phyloP scores from a whole-genome alignment of 176 grass and related monocot genomes.

The Cymbopogon citratus region DNA sequence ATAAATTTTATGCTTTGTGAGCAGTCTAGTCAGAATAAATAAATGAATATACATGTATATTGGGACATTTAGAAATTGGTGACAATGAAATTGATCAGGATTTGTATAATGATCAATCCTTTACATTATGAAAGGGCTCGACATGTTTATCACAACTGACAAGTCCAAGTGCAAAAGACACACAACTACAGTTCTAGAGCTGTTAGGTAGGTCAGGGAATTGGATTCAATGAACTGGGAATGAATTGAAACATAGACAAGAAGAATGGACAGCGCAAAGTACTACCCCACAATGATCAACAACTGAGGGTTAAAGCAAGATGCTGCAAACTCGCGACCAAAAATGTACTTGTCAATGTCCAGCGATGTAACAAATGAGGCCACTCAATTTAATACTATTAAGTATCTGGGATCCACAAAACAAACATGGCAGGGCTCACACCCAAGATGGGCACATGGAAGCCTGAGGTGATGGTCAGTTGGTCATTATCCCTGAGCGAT shows the following conservation, averaged over 20 bases:
- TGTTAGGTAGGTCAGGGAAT: constrained; percentile 22
- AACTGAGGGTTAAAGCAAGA: constrained; percentile 27
- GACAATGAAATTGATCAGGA: neutral
- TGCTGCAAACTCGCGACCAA: constrained; percentile 26
- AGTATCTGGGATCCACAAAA: constrained; percentile 20
- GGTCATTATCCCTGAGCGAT: neutral
- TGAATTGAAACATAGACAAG: neutral
- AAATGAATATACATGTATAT: too few relatives aligned
- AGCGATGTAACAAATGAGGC: constrained; percentile 1
- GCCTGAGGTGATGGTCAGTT: neutral
- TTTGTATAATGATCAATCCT: constrained; percentile 12
- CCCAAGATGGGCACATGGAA: constrained; percentile 15
- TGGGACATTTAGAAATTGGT: neutral
- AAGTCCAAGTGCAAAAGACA: constrained; percentile 35
- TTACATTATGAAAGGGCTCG: constrained; percentile 1
- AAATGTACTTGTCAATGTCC: constrained; percentile 30
- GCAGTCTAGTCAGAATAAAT: too few relatives aligned
- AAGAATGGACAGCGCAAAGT: constrained; percentile 29
- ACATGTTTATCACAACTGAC: constrained; percentile 5
- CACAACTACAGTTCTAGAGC: constrained; percentile 20
- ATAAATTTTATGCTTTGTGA: too few relatives aligned
- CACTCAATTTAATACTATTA: constrained; percentile 23
- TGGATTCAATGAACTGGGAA: constrained; percentile 3
- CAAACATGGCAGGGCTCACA: constrained; percentile 10
- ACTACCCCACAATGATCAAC: constrained; percentile 28